Base-by-base conservation (phyloP, 164 flowering plant species). In the Magnolia sinica region DNA sequence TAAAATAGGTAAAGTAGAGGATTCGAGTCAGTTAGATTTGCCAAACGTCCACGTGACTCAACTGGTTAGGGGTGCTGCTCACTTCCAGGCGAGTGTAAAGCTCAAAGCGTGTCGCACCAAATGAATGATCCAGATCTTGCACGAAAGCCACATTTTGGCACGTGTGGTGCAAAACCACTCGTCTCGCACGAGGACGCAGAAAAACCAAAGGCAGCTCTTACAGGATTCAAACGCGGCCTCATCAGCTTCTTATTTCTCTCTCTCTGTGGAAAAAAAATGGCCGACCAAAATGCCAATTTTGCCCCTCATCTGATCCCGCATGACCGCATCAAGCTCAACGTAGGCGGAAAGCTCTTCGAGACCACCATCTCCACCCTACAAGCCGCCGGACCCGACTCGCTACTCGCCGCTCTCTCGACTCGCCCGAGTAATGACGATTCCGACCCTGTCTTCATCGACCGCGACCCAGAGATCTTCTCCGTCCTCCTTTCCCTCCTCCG, bases 381-480 rank as follows among this genome's bases (percentile, higher is more conserved):
- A 8, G 75, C 94, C 71, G 92, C 89, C 73, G 97, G 93, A 9
- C 85, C 95, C 0, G 97, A 91, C 69, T 91, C 98, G 0, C 95
- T 92, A 80, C 86, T 92, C 4, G 78, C 87, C 74, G 89, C 85
- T 58, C 88, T 94, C 37, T 86, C 94, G 4, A 71, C 79, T 79
- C 86, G 88, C 2, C 65, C 78, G 13, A 0, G 14, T 66, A 13
- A 22, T 59, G 45, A 79, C 51, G 82, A 82, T 37, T 37, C 73
- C 19, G 31, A 80, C 76, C 91, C 96, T 6, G 75, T 89, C 67
- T 96, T 96, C 87, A 94, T 96, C 14, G 99, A 96, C 85, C 92
- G 97, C 45, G 99, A 96, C 77, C 97, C 99, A 4, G 94, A 92
- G 24, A 83, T 91, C 76, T 96, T 96, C 87, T 89, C 98, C 79